Evolutionary conservation across 768 basidiomycete species (phyloP).

Genomic region (Rhodocollybia butyracea): DNA sequence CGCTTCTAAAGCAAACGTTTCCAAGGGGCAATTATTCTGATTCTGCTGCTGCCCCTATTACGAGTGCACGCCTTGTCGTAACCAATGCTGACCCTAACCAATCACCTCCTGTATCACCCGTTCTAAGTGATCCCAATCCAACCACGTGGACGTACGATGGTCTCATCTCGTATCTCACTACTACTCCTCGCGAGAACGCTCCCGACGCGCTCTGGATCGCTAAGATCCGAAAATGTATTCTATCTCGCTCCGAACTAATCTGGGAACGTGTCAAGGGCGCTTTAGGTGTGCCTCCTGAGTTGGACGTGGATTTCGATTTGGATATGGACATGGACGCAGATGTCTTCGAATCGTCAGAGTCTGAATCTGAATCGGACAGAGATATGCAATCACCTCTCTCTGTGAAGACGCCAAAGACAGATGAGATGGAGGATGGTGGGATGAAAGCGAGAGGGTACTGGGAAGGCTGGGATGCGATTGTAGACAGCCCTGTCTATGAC

Average conservation of each 20-base stretch:
- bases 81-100: conserved; percentile 18
- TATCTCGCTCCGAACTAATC: conserved; percentile 76
- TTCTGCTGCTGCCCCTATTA: conserved; percentile 9
- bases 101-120: conserved; percentile 20
- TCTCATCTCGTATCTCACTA: conserved; percentile 66
- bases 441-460: conserved; percentile 35
- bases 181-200: conserved; percentile 55
- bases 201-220: conserved; percentile 74
- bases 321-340: conserved; percentile 27
- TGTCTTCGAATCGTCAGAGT: conserved; percentile 25
- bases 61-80: conserved; percentile 8
- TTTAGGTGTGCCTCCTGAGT: conserved; percentile 81
- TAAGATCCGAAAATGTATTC: conserved; percentile 70
- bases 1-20: conserved; percentile 72
- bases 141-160: conserved; percentile 70
- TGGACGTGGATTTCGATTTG: conserved; percentile 56
- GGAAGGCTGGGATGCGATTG: conserved; percentile 43
- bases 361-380: conserved; percentile 7
- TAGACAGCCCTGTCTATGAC: conserved; percentile 39
- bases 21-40: conserved; percentile 25
- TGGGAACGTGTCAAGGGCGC: conserved; percentile 92
- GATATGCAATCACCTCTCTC: conserved; percentile 21
- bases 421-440: conserved; percentile 40
- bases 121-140: conserved; percentile 43
- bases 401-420: conserved; percentile 27